Conservation (phyloP, 2,329 filamentous ascomycete genomes). For the Onygenales sp. region DNA sequence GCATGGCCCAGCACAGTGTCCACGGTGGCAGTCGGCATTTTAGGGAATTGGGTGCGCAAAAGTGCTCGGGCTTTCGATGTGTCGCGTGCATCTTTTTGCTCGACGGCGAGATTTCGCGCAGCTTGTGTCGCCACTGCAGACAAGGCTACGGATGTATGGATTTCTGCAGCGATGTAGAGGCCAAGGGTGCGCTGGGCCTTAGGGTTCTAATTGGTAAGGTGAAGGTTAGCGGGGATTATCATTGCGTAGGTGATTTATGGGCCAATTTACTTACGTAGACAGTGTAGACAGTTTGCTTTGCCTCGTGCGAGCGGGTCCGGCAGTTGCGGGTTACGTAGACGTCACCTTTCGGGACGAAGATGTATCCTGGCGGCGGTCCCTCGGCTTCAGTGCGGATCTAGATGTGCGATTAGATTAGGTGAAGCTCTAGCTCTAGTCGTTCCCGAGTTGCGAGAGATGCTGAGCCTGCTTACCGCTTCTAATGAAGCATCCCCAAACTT, state of each 20-base stretch:
- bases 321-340: constrained; percentile 36
- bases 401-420: background rate
- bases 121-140: constrained; percentile 31
- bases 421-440: too few species aligned
- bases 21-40: constrained; percentile 26
- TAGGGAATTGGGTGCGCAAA: constrained; percentile 26
- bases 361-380: constrained; percentile 22
- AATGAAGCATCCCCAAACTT: background rate
- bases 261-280: constrained; percentile 24
- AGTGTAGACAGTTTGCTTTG: constrained; percentile 22
- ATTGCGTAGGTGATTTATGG: background rate
- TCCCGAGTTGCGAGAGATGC: background rate
- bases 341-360: constrained; percentile 34
- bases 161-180: constrained; percentile 32
- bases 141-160: constrained; percentile 29
- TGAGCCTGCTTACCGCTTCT: background rate
- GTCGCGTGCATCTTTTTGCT: constrained; percentile 25
- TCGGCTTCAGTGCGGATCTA: constrained; percentile 24
- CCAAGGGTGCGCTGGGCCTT: constrained; percentile 27
- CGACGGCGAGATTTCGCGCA: constrained; percentile 30
- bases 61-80: constrained; percentile 16
- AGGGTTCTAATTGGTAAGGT: constrained; percentile 16
- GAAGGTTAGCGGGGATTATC: background rate
- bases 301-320: constrained; percentile 26
- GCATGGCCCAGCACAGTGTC: constrained; percentile 27